Percentiles rank a stretch among this genome's conserved stretches.
Conservation (phyloP, 345 rosid species). For the Eutrema japonicum region DNA sequence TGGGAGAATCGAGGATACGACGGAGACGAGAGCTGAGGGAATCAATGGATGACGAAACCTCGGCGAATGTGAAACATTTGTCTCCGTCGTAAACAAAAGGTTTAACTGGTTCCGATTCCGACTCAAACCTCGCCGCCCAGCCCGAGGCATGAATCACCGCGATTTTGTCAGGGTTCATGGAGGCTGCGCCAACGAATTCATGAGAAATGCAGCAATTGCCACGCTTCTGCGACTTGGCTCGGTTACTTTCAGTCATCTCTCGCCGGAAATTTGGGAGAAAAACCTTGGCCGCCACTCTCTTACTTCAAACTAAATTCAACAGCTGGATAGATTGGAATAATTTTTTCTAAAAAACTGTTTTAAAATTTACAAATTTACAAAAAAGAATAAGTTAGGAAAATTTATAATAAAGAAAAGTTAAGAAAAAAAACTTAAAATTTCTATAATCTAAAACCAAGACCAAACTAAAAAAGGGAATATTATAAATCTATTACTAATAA, state of each 20-base stretch:
- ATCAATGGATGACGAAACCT: slow-evolving; percentile 57
- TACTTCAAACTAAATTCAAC: too few species aligned
- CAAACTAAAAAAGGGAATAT: too few species aligned
- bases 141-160: slow-evolving; percentile 60
- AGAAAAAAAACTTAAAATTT: too few species aligned
- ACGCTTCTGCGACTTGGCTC: slow-evolving; percentile 12
- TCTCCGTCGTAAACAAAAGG: slow-evolving; percentile 59
- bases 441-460: too few species aligned
- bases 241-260: slow-evolving; percentile 19
- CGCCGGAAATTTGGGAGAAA: too few species aligned
- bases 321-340: too few species aligned
- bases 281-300: too few species aligned
- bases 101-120: slow-evolving; percentile 39
- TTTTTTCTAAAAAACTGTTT: too few species aligned
- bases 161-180: slow-evolving; percentile 49
- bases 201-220: slow-evolving; percentile 74
- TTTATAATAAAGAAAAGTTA: too few species aligned
- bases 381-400: too few species aligned
- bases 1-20: slow-evolving; percentile 47
- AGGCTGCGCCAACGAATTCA: slow-evolving; percentile 59
- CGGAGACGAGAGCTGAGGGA: slow-evolving; percentile 61
- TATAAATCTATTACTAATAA: too few species aligned
- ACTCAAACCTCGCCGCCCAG: slow-evolving; percentile 26
- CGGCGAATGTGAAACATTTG: slow-evolving; percentile 60
- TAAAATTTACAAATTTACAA: too few species aligned